Base-by-base conservation (phyloP, 768 basidiomycete species). In the Megacollybia marginata region DNA sequence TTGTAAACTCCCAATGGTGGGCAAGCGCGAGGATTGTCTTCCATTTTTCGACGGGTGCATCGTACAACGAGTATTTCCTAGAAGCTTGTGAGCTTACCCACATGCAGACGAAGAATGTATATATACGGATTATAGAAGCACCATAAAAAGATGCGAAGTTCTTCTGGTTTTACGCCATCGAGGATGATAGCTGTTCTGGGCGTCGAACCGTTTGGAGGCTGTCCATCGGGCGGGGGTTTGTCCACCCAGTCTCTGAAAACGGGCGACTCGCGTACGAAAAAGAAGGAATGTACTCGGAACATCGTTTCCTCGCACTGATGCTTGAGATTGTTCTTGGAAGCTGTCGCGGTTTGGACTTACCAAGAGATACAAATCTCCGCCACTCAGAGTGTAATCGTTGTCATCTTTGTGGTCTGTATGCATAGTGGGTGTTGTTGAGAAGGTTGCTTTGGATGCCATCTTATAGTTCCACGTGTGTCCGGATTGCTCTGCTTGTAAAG, bases 61-160 rank as follows among this genome's bases (percentile, higher is more conserved):
- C 60, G 35, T 74, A 72, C 1, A 68, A 40, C 0, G 67, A 71
- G 52, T 69, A 67, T 62, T 60, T 64, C 4, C 68, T 69, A 51
- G 23, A 40, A 44, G 16, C 33, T 49, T 31, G 32, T 18, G 19
- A 34, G 4, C 16, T 10, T 31, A 20, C 46, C 20, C 18, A 16
- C 2, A 32, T 36, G 31, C 9, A 33, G 34, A 15, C 8, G 33
- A 33, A 18, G 11, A 19, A 67, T n/a, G n/a, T n/a, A n/a, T n/a
- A n/a, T 78, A 48, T 52, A 83, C 83, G 72, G 67, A 47, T 82
- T 81, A 47, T 85, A 85, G 45, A 84, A 80, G 0, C 83, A 72
- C 77, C 76, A 83, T 0, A 82, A 61, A 43, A 84, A 76, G 0
- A 73, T 72, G 13, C 72, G 68, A 48, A 83, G 80, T 18, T 82